Percentiles rank a stretch among this genome's conserved stretches.
These are phyloP conservation scores for Pouteria glomerata DNA, from an alignment of 148 eudicot species.

Conservation along the genomic window DNA sequence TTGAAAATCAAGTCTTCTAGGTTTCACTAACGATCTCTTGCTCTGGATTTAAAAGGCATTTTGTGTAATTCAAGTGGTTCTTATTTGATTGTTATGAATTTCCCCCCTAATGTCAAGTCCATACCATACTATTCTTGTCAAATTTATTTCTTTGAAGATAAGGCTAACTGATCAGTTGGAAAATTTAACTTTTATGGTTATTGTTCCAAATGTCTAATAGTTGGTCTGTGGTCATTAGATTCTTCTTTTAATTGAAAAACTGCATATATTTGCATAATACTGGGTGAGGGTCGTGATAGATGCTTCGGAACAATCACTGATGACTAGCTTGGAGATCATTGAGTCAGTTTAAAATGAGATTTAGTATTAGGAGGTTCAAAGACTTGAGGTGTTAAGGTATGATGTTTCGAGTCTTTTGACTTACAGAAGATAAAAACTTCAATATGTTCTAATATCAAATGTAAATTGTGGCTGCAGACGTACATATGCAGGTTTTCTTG, in stretches of 20 bases:
- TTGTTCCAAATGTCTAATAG: neutral
- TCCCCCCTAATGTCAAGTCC: too few relatives aligned
- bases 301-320: neutral
- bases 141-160: too few relatives aligned
- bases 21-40: neutral
- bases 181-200: neutral
- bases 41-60: neutral
- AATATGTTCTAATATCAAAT: neutral
- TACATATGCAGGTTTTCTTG: too few relatives aligned
- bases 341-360: neutral
- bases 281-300: neutral
- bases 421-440: neutral
- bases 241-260: neutral
- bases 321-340: neutral
- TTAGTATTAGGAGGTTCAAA: neutral
- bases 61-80: neutral
- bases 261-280: neutral
- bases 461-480: neutral
- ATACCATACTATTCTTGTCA: too few relatives aligned
- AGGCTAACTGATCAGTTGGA: neutral
- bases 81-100: too few relatives aligned
- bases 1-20: neutral
- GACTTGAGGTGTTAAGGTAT: neutral
- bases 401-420: neutral
- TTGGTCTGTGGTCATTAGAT: neutral